Conservation (phyloP, 768 basidiomycete genomes). For the Boletales sp. region DNA sequence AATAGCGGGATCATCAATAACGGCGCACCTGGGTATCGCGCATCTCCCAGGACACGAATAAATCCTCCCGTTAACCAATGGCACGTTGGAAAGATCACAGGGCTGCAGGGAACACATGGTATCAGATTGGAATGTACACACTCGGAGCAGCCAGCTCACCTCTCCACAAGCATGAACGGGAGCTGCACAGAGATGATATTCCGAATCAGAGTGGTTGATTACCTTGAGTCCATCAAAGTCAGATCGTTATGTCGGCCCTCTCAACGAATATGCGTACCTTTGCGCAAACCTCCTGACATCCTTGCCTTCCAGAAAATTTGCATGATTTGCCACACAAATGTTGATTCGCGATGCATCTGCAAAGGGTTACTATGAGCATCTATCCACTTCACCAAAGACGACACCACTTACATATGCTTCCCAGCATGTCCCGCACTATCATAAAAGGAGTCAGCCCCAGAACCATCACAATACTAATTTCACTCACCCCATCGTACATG, state of each 20-base stretch:
- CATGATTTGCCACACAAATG: constrained; percentile 59
- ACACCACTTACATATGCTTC: constrained; percentile 44
- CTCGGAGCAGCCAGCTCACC: constrained; percentile 25
- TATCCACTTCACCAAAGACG: accelerated
- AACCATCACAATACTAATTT: neutral
- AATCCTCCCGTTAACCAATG: constrained; percentile 23
- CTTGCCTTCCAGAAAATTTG: constrained; percentile 40
- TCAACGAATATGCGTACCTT: constrained; percentile 34
- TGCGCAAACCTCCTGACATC: constrained; percentile 50
- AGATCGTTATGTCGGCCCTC: neutral
- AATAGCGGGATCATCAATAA: neutral
- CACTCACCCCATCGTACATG: constrained; percentile 48
- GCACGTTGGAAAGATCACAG: constrained; percentile 36
- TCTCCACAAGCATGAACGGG: constrained; percentile 52
- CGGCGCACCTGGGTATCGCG: constrained; percentile 36
- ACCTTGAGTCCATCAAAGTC: constrained; percentile 30
- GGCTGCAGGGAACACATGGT: constrained; percentile 26
- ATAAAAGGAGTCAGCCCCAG: neutral
- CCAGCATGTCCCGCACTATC: constrained; percentile 57
- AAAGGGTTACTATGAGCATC: neutral
- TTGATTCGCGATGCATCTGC: constrained; percentile 48
- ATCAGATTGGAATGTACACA: neutral
- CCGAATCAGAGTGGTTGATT: constrained; percentile 40
- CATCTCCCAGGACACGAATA: constrained; percentile 45
- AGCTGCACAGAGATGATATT: constrained; percentile 53